Evolutionary conservation across 768 basidiomycete species (phyloP).

Genomic region (Collybia nuda): DNA sequence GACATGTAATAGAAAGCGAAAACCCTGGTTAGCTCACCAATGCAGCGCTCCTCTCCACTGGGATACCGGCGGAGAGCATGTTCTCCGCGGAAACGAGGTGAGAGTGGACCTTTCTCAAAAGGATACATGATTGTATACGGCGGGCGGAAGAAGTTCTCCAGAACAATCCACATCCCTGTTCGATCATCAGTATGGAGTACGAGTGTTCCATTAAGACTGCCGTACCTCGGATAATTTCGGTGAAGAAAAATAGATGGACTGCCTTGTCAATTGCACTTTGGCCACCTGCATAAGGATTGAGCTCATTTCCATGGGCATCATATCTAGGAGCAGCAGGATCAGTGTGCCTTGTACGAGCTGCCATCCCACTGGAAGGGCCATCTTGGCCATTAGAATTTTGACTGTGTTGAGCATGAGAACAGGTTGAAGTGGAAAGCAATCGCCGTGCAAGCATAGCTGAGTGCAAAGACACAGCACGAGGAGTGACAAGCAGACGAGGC

Average conservation of each 20-base stretch:
- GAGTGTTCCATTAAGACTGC: slow-evolving; percentile 5
- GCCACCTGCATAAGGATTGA: slow-evolving; percentile 73
- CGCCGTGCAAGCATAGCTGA: slow-evolving; percentile 46
- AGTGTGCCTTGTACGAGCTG: slow-evolving; percentile 26
- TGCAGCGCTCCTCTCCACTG: slow-evolving; percentile 97
- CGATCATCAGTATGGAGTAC: slow-evolving; percentile 13
- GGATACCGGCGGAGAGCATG: slow-evolving; percentile 96
- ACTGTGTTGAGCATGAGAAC: slow-evolving; percentile 35
- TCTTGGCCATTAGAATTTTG: slow-evolving; percentile 25
- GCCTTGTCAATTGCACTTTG: slow-evolving; percentile 96
- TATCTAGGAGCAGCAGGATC: slow-evolving; percentile 19
- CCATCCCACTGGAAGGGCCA: slow-evolving; percentile 35
- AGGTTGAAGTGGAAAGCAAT: slow-evolving; percentile 45
- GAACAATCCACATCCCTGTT: slow-evolving; percentile 96
- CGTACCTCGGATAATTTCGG: slow-evolving; percentile 94
- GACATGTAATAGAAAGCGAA: slow-evolving; percentile 2
- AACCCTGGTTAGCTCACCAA: slow-evolving; percentile 59
- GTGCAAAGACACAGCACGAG: slow-evolving; percentile 28
- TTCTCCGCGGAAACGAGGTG: slow-evolving; percentile 97
- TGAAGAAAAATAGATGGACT: slow-evolving; percentile 96
- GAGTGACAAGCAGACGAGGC: slow-evolving; percentile 36
- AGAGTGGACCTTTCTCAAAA: slow-evolving; percentile 96
- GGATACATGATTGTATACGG: slow-evolving; percentile 99
- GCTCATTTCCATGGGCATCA: slow-evolving; percentile 48
- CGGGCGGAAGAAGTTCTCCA: slow-evolving; percentile 89